A percentile compares a stretch with the other conserved stretches of the same genome.
These are phyloP conservation scores for Salix dunnii DNA, from an alignment of 345 rosid species.

Conservation along the genomic window DNA sequence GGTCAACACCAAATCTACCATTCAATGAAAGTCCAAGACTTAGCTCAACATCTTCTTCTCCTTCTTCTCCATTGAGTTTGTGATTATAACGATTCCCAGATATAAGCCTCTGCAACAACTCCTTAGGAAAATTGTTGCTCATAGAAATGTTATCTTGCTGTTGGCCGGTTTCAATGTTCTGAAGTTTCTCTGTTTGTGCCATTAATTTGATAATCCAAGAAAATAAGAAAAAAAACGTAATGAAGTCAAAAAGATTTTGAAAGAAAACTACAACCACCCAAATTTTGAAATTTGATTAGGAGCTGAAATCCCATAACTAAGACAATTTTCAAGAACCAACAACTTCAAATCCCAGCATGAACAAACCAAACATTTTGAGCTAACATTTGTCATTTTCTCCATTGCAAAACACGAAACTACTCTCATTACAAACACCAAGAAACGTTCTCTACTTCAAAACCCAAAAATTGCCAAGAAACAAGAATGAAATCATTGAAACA, in stretches of 20 bases:
- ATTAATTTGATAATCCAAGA: slow-evolving; percentile 12
- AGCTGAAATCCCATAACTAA: slow-evolving; percentile 8
- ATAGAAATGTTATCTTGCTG: slow-evolving; percentile 1
- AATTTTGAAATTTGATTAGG: slow-evolving; percentile 7
- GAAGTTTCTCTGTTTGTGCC: slow-evolving; percentile 34
- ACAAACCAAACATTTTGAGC: slow-evolving; percentile 7
- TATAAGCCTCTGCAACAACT: slow-evolving; percentile 44
- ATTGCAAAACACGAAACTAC: neutral
- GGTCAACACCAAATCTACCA: slow-evolving; percentile 83
- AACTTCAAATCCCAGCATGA: slow-evolving; percentile 9
- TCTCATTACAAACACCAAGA: neutral
- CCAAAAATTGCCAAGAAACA: neutral
- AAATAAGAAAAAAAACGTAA: neutral
- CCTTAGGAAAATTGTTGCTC: slow-evolving; percentile 24
- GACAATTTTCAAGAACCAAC: neutral
- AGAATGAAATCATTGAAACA: neutral
- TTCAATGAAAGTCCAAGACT: slow-evolving; percentile 72
- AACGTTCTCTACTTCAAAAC: slow-evolving; percentile 7
- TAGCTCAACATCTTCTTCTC: slow-evolving; percentile 52
- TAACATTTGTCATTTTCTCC: slow-evolving; percentile 22
- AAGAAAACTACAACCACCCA: slow-evolving; percentile 9
- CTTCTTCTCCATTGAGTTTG: slow-evolving; percentile 22
- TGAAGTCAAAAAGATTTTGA: neutral
- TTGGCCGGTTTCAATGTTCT: slow-evolving; percentile 23
- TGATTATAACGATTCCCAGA: slow-evolving; percentile 23